Evolutionary conservation across 371 early-diverging fungal species (phyloP).

Genomic region (Mucor sp.): DNA sequence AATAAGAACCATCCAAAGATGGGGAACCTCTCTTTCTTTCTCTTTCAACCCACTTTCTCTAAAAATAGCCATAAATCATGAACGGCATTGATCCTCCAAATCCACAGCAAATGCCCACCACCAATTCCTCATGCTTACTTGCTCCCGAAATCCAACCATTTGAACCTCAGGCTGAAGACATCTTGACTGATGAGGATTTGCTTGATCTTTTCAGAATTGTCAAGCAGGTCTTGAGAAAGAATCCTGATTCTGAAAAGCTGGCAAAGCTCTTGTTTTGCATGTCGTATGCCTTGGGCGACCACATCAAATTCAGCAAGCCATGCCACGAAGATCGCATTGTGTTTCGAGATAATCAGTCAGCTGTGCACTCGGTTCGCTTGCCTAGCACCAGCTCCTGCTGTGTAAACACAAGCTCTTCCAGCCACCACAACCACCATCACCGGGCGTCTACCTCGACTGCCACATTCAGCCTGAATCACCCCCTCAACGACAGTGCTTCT

Average conservation of each 20-base stretch:
- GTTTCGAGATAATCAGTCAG: conserved; percentile 29
- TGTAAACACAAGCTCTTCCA: background rate
- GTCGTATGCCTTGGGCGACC: conserved; percentile 44
- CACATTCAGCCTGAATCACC: background rate
- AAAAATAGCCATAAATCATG: background rate
- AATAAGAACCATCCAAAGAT: background rate
- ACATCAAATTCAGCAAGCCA: conserved; percentile 41
- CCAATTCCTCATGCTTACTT: conserved; percentile 10
- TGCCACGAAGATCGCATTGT: conserved; percentile 40
- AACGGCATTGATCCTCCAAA: conserved; percentile 5
- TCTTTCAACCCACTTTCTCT: background rate
- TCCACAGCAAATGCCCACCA: background rate
- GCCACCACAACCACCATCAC: background rate
- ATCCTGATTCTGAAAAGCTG: conserved; percentile 37
- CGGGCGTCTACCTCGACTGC: background rate
- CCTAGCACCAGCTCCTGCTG: conserved; percentile 32
- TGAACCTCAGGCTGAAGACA: conserved; percentile 50
- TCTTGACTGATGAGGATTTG: conserved; percentile 44
- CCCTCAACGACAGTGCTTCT: background rate
- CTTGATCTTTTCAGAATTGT: conserved; percentile 45
- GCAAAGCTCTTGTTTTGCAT: conserved; percentile 48
- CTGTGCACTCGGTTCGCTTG: conserved; percentile 31
- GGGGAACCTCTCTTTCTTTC: conserved; percentile 3
- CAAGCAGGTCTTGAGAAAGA: conserved; percentile 43
- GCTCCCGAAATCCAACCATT: conserved; percentile 23